Percentiles rank a stretch among this genome's conserved stretches.
Conservation (phyloP, 768 basidiomycete genomes). For the Termitomyces sp. region DNA sequence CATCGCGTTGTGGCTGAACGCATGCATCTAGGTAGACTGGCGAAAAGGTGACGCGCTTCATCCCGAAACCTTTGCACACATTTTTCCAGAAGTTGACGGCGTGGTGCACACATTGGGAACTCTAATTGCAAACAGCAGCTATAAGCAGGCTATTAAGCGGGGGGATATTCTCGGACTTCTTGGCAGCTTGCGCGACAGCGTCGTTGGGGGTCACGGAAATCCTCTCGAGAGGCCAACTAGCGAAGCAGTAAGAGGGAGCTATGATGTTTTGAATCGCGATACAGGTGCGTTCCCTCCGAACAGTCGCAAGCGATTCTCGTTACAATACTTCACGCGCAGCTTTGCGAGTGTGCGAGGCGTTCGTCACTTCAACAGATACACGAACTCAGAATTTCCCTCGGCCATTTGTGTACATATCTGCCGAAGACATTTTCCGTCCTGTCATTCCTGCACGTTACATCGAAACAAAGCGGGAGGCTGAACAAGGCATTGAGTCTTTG, state of each 20-base stretch:
- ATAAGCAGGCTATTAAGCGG: constrained; percentile 71
- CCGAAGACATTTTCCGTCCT: constrained; percentile 90
- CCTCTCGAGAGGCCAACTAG: constrained; percentile 51
- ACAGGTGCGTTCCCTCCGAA: constrained; percentile 55
- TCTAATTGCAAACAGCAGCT: constrained; percentile 74
- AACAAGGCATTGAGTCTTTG: constrained; percentile 60
- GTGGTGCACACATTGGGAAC: constrained; percentile 95
- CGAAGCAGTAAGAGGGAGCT: constrained; percentile 41
- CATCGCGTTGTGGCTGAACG: constrained; percentile 5
- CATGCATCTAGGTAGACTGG: constrained; percentile 73
- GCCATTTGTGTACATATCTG: constrained; percentile 93
- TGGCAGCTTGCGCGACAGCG: constrained; percentile 36
- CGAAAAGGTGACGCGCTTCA: constrained; percentile 77
- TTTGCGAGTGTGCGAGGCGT: constrained; percentile 74
- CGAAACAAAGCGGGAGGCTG: constrained; percentile 91
- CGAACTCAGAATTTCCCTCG: constrained; percentile 33
- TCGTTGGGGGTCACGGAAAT: constrained; percentile 42
- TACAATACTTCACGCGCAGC: constrained; percentile 35
- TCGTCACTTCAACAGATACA: constrained; percentile 44
- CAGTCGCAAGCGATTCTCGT: background rate
- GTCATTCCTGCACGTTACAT: constrained; percentile 85
- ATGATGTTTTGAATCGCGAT: constrained; percentile 86
- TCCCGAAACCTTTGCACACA: constrained; percentile 66
- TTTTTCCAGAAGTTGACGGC: constrained; percentile 65
- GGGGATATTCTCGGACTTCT: constrained; percentile 54